Evolutionary conservation across 306 rosid genomes (phyloP).

Genomic region (Acacia acuminata): DNA sequence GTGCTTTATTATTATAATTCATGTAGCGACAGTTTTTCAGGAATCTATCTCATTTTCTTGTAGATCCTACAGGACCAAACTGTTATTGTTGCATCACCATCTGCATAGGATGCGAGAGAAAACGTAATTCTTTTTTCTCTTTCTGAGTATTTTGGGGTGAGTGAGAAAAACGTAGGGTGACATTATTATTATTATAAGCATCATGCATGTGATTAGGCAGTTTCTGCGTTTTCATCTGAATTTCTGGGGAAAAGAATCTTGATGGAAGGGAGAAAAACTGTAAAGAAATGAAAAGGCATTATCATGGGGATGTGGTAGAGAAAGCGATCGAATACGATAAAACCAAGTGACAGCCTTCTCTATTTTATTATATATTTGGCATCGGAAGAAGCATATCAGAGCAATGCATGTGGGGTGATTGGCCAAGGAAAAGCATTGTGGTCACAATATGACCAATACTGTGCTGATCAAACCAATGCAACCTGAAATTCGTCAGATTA

Average conservation of each 20-base stretch:
- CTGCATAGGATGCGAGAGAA: slow-evolving; percentile 36
- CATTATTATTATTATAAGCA: slow-evolving; percentile 29
- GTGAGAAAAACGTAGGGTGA: background rate
- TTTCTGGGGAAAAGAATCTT: slow-evolving; percentile 42
- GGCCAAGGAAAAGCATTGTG: slow-evolving; percentile 41
- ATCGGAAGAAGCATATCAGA: slow-evolving; percentile 37
- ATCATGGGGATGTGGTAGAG: slow-evolving; percentile 49
- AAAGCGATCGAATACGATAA: slow-evolving; percentile 33
- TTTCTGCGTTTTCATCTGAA: slow-evolving; percentile 21
- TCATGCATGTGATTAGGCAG: slow-evolving; percentile 16
- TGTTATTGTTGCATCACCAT: slow-evolving; percentile 21
- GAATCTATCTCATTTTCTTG: slow-evolving; percentile 47
- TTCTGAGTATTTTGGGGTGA: background rate
- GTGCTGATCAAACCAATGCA: slow-evolving; percentile 32
- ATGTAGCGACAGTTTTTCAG: slow-evolving; percentile 38
- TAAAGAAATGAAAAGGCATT: slow-evolving; percentile 43
- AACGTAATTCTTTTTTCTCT: background rate
- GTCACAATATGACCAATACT: slow-evolving; percentile 53
- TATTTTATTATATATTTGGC: slow-evolving; percentile 29
- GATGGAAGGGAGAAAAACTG: slow-evolving; percentile 30
- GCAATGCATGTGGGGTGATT: slow-evolving; percentile 63
- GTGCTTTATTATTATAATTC: slow-evolving; percentile 35
- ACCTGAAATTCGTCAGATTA: slow-evolving; percentile 27
- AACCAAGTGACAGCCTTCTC: slow-evolving; percentile 30
- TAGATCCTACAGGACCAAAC: slow-evolving; percentile 25